These are phyloP conservation scores for Cairneyella variabilis DNA, from an alignment of 495 filamentous ascomycete genomes.

Conservation along the genomic window DNA sequence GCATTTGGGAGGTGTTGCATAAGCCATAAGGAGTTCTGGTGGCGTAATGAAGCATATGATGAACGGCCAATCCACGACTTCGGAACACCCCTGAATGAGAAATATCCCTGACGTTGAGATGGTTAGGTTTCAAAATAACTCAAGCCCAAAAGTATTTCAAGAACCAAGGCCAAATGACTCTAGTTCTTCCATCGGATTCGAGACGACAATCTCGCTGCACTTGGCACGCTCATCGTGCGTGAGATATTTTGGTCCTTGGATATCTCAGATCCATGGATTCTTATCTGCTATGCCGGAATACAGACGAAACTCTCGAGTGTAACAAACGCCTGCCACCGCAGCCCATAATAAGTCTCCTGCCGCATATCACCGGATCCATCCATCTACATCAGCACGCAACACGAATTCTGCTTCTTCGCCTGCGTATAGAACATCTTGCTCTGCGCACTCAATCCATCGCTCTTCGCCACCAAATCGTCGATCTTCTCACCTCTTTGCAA, in stretches of 20 bases:
- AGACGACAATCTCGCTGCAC: too few relatives aligned
- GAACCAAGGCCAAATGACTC: too few relatives aligned
- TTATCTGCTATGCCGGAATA: conserved; percentile 15
- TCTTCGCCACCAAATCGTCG: conserved; percentile 83
- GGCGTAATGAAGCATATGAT: not conserved
- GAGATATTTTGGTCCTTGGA: too few relatives aligned
- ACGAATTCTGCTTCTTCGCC: conserved; percentile 97
- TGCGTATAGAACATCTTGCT: conserved; percentile 95
- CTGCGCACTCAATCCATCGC: conserved; percentile 77
- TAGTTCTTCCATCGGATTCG: too few relatives aligned
- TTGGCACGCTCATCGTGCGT: too few relatives aligned
- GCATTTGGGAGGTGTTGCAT: conserved; percentile 20
- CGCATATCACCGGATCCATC: not conserved
- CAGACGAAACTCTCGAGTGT: too few relatives aligned
- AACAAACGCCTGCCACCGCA: too few relatives aligned
- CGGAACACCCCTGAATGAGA: too few relatives aligned
- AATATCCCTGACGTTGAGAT: too few relatives aligned
- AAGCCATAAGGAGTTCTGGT: conserved; percentile 9
- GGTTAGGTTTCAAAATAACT: too few relatives aligned
- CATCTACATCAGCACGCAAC: conserved; percentile 76
- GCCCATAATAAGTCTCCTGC: not conserved
- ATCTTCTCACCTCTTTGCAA: conserved; percentile 89
- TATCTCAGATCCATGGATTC: too few relatives aligned
- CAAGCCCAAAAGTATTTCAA: too few relatives aligned
- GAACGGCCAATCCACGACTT: not conserved